phyloP scores from a whole-genome alignment of 441 rosid species.

The Viola pubescens region DNA sequence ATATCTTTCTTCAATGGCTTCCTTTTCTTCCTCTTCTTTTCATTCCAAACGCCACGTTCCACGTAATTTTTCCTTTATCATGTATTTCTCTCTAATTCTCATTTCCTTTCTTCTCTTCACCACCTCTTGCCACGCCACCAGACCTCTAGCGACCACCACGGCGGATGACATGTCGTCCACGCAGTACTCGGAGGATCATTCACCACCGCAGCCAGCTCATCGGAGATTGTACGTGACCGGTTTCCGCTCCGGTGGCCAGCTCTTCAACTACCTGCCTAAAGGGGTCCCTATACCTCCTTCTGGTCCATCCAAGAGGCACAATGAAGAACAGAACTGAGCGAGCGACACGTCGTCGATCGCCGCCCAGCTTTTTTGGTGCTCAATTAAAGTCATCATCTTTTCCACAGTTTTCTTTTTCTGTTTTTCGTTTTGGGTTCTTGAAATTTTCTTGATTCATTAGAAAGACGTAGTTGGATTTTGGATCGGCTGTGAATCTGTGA shows the following conservation, averaged over 20 bases:
- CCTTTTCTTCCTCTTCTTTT: slow-evolving; percentile 7
- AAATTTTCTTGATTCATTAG: slow-evolving; percentile 7
- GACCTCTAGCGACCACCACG: slow-evolving; percentile 28
- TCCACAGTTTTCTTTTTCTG: background rate
- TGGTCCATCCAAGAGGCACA: slow-evolving; percentile 77
- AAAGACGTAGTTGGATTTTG: background rate
- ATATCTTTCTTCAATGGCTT: slow-evolving; percentile 12
- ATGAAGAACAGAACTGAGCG: slow-evolving; percentile 30
- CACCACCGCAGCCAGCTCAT: slow-evolving; percentile 11
- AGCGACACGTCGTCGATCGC: slow-evolving; percentile 7
- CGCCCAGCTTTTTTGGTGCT: background rate
- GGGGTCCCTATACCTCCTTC: slow-evolving; percentile 68
- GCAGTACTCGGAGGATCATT: background rate
- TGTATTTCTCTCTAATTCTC: slow-evolving; percentile 16
- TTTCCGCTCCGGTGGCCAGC: slow-evolving; percentile 30
- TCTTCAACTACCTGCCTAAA: slow-evolving; percentile 72
- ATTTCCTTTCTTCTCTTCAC: slow-evolving; percentile 22
- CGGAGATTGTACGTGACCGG: slow-evolving; percentile 28
- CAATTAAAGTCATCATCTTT: background rate
- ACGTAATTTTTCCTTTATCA: slow-evolving; percentile 10
- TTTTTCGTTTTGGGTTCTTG: slow-evolving; percentile 7
- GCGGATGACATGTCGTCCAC: slow-evolving; percentile 1
- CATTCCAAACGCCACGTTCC: background rate
- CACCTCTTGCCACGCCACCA: slow-evolving; percentile 25
- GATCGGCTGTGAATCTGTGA: background rate